Conservation (phyloP, 202 grass and related monocot species). For the Dendrocalamus latiflorus region DNA sequence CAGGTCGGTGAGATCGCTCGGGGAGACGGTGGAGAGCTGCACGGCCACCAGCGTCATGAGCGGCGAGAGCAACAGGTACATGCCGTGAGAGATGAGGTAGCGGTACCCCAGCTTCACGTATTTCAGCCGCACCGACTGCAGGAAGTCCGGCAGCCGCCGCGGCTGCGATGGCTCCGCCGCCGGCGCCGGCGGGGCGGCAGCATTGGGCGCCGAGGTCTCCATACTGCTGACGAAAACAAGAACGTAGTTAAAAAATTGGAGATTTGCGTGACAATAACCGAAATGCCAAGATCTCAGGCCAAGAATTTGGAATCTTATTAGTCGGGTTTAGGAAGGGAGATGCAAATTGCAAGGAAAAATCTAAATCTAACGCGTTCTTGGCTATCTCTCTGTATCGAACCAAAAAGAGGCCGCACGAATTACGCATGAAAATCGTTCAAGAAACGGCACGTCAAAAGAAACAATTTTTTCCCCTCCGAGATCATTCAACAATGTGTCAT, state of each 20-base stretch:
- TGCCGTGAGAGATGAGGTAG: conserved; percentile 92
- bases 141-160: conserved; percentile 71
- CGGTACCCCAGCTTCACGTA: conserved; percentile 98
- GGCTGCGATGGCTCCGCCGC: conserved; percentile 4
- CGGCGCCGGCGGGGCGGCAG: background rate
- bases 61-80: conserved; percentile 86
- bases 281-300: conserved; percentile 18
- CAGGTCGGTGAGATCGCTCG: conserved; percentile 49
- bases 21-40: conserved; percentile 71
- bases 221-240: background rate
- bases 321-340: background rate
- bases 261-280: background rate
- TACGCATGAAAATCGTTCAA: background rate
- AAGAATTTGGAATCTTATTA: background rate
- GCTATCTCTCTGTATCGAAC: background rate
- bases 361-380: background rate
- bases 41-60: conserved; percentile 69
- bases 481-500: background rate
- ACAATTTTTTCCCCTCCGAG: background rate
- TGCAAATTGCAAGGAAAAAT: background rate
- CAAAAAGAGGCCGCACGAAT: background rate
- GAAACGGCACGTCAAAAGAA: background rate
- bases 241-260: background rate
- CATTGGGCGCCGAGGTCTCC: conserved; percentile 41
- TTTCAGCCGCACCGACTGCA: conserved; percentile 90